Conservation (phyloP, 805 yeast genomes). For the Ogataea paradorogensis region DNA sequence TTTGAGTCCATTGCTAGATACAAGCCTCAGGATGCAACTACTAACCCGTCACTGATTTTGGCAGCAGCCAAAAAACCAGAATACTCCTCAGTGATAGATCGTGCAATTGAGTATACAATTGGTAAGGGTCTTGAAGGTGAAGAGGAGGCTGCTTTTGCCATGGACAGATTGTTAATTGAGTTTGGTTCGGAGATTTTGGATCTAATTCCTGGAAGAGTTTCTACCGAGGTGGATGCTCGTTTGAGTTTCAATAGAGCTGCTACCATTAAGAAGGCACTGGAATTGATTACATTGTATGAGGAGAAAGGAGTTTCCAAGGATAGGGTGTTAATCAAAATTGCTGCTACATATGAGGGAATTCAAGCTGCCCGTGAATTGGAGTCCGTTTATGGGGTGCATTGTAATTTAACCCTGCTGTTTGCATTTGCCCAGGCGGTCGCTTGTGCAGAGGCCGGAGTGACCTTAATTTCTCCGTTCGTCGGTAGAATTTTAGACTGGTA, state of each 20-base stretch:
- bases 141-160: conserved; percentile 72
- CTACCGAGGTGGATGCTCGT: conserved; percentile 98
- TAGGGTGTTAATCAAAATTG: conserved; percentile 90
- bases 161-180: conserved; percentile 90
- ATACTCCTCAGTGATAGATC: conserved; percentile 83
- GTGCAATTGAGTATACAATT: conserved; percentile 82
- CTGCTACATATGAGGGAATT: conserved; percentile 99
- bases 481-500: conserved; percentile 99
- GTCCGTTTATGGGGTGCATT: conserved; percentile 83
- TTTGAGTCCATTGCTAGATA: conserved; percentile 95
- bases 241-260: conserved; percentile 92
- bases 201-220: conserved; percentile 98
- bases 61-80: conserved; percentile 92
- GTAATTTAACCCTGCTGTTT: conserved; percentile 92
- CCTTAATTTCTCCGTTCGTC: conserved; percentile 96
- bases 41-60: conserved; percentile 94
- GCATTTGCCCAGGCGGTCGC: conserved; percentile 98
- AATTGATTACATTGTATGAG: conserved; percentile 83
- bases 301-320: conserved; percentile 81
- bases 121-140: conserved; percentile 38
- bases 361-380: conserved; percentile 97
- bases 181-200: conserved; percentile 89
- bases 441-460: conserved; percentile 94
- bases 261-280: conserved; percentile 87
- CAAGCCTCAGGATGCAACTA: conserved; percentile 98